Percentiles rank a stretch among this genome's conserved stretches.
Evolutionary conservation across 306 rosid genomes (phyloP).

Genomic region (Prosopis cineraria): DNA sequence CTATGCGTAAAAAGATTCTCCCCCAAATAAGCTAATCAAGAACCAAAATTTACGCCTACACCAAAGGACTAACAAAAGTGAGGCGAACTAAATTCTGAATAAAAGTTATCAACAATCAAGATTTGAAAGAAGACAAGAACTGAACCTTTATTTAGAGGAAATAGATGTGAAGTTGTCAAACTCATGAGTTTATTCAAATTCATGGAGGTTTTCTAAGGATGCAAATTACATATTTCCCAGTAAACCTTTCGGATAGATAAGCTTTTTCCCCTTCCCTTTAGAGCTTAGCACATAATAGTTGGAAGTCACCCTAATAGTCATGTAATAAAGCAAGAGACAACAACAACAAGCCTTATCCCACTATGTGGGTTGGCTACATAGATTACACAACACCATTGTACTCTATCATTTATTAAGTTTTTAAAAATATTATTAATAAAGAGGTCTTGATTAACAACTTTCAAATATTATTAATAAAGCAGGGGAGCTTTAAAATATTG

Average conservation of each 20-base stretch:
- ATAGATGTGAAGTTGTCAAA: constrained; percentile 19
- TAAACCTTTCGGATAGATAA: not conserved
- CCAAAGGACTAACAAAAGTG: constrained; percentile 7
- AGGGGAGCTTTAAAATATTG: not conserved
- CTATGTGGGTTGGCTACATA: no score
- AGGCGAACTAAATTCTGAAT: not conserved
- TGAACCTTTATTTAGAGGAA: not conserved
- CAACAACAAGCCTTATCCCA: no score
- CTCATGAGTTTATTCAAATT: not conserved
- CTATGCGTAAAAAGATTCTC: constrained; percentile 15
- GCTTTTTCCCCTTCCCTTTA: not conserved
- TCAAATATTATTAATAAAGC: no score
- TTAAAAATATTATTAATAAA: no score
- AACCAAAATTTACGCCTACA: not conserved
- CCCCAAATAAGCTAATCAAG: constrained; percentile 1
- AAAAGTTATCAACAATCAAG: not conserved
- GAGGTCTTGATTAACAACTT: no score
- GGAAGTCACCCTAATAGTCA: not conserved
- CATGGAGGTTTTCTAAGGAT: not conserved
- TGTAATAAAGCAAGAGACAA: not conserved
- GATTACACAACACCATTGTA: no score
- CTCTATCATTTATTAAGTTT: no score
- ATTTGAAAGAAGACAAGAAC: not conserved
- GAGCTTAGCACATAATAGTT: not conserved
- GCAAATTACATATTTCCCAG: not conserved